Conservation (phyloP, 2,329 filamentous ascomycete genomes). For the Cladosporium sp. region DNA sequence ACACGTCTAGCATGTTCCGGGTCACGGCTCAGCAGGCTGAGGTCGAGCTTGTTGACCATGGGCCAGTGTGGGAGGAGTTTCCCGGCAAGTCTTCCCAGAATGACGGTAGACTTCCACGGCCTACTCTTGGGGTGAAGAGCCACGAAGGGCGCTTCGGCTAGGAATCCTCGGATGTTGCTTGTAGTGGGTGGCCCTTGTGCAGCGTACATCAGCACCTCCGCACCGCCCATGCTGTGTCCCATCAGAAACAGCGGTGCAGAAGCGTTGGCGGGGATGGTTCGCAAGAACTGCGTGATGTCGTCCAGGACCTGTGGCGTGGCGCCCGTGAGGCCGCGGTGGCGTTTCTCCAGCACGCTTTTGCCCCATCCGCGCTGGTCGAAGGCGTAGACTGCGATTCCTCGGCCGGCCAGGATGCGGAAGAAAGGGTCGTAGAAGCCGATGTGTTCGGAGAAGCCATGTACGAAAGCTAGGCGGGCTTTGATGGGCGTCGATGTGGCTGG, state of each 20-base stretch:
- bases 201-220: conserved; percentile 63
- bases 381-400: conserved; percentile 69
- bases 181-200: conserved; percentile 47
- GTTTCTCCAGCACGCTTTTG: conserved; percentile 58
- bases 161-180: conserved; percentile 63
- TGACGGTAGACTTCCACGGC: conserved; percentile 61
- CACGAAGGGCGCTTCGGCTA: conserved; percentile 76
- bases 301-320: conserved; percentile 67
- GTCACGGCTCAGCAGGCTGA: conserved; percentile 64
- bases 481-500: conserved; percentile 45
- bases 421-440: conserved; percentile 69
- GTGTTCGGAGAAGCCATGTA: conserved; percentile 91
- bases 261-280: conserved; percentile 45
- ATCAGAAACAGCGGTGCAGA: conserved; percentile 69
- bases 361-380: conserved; percentile 93
- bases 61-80: conserved; percentile 65
- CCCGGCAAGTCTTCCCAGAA: conserved; percentile 63
- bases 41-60: conserved; percentile 61
- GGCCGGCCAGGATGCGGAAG: conserved; percentile 64
- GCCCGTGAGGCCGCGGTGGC: conserved; percentile 69
- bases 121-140: conserved; percentile 62
- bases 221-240: conserved; percentile 90
- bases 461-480: conserved; percentile 70
- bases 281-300: conserved; percentile 75
- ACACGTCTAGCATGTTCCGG: conserved; percentile 58